Percentiles rank a stretch among this genome's conserved stretches.
These are phyloP conservation scores for Tetradesmus lagerheimii DNA, from an alignment of 139 green algal species.

Conservation along the genomic window DNA sequence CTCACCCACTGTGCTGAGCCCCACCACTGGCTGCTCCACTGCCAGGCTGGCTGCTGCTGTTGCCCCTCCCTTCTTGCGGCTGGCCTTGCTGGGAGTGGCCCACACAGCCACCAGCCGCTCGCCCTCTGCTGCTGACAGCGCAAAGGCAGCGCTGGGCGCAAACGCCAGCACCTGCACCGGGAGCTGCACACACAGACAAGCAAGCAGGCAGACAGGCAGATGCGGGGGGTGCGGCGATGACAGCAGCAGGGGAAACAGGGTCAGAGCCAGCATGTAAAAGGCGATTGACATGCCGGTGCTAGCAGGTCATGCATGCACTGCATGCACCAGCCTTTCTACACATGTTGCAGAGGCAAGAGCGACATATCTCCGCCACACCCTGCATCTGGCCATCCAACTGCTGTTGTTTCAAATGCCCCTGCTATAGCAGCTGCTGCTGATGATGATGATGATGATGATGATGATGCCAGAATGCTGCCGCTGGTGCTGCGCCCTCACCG, in stretches of 20 bases:
- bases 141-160: slow-evolving; percentile 57
- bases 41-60: slow-evolving; percentile 54
- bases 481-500: slow-evolving; percentile 56
- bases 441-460: neutral
- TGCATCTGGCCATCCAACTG: too few relatives aligned
- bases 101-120: slow-evolving; percentile 77
- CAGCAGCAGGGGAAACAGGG: neutral
- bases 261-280: neutral
- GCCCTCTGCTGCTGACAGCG: slow-evolving; percentile 62
- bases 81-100: slow-evolving; percentile 48
- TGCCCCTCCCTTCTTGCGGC: slow-evolving; percentile 41
- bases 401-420: too few relatives aligned
- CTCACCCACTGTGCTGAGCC: slow-evolving; percentile 44
- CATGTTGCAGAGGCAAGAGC: too few relatives aligned
- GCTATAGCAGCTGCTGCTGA: neutral
- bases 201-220: neutral
- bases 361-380: too few relatives aligned
- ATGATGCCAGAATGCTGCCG: neutral
- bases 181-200: slow-evolving; percentile 57
- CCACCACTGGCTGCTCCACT: slow-evolving; percentile 60
- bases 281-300: too few relatives aligned
- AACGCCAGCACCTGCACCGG: slow-evolving; percentile 59
- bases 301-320: too few relatives aligned
- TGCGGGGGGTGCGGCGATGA: neutral
- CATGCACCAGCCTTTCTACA: too few relatives aligned